These are phyloP conservation scores for Bjerkandera adusta DNA, from an alignment of 1,284 basidiomycete genomes.

Conservation along the genomic window DNA sequence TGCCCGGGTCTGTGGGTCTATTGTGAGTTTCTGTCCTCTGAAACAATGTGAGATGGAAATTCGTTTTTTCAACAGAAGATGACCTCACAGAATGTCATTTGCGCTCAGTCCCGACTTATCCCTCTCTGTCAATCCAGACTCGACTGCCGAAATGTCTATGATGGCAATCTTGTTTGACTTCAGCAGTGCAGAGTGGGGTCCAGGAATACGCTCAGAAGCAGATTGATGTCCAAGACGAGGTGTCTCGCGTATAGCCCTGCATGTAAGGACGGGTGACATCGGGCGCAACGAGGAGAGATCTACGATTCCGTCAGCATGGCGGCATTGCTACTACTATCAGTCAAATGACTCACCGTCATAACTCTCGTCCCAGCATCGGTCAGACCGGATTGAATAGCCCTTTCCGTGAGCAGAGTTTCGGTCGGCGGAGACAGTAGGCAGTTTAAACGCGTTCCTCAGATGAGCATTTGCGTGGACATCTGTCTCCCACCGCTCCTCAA, in stretches of 20 bases:
- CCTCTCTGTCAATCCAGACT: not conserved
- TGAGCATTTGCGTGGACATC: conserved; percentile 35
- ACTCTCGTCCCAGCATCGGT: conserved; percentile 34
- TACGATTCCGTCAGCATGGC: too few relatives aligned
- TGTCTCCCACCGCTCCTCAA: conserved; percentile 43
- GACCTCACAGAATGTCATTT: conserved; percentile 5
- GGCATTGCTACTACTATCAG: too few relatives aligned
- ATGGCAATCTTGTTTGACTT: conserved; percentile 1
- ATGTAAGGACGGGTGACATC: conserved; percentile 40
- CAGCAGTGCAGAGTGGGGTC: conserved; percentile 10
- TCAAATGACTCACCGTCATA: conserved; percentile 24
- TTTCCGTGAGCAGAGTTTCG: too few relatives aligned
- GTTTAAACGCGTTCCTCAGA: conserved; percentile 33
- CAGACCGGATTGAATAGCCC: too few relatives aligned
- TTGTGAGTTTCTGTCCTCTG: conserved; percentile 33
- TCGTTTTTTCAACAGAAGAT: not conserved
- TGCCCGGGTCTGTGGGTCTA: conserved; percentile 28
- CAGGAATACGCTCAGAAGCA: conserved; percentile 5
- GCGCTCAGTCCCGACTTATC: conserved; percentile 1
- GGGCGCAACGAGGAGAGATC: too few relatives aligned
- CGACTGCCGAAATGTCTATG: not conserved
- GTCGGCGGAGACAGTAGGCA: conserved; percentile 17
- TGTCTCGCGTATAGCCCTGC: conserved; percentile 36
- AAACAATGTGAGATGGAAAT: not conserved
- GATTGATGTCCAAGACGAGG: conserved; percentile 27